Base-by-base conservation (phyloP, 1,284 basidiomycete species). In the Trichosporon faecale region DNA sequence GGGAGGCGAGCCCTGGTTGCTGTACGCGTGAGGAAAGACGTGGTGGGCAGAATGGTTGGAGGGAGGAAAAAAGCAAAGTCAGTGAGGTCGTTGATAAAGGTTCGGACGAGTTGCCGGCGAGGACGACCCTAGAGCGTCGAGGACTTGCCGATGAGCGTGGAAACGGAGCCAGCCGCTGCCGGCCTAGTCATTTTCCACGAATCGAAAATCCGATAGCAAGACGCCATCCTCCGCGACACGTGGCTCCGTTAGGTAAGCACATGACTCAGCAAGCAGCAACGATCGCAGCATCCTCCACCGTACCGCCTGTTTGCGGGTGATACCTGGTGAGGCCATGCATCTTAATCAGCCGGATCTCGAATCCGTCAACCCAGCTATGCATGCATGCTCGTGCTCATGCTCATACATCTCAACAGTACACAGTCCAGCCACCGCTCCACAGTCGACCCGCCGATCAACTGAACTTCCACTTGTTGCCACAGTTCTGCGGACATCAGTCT, bases 381-480 rank as follows among this genome's bases (percentile, higher is more conserved):
- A 40, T 31, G 12, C 63, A 25, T 40, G n/a, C 6, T 44, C 6
- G 25, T 55, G 57, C 57, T 31, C 27, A 61, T 61, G 57, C 57
- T 61, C 27, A 31, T 61, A 61, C 57, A 61, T 61, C 57, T 27
- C 55, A 18, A 33, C 21, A 61, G 18, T 61, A 61, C 27, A 61
- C 57, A 61, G 14, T 33, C 57, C 57, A 33, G 23, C 27, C 57
- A 61, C 14, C 9, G 27, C 27, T 33, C 57, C 27, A 14, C 25
- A 21, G 21, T 21, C 23, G 9, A 16, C 16, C 16, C 64, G 29
- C 40, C 40, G 64, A 57, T 44, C 74, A 83, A 69, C 82, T 80
- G 71, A 84, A 84, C 73, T 84, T 84, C 84, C 84, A 84, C 68
- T 78, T 73, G 73, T 82, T 82, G 66, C 77, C 77, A 70, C 83